These are phyloP conservation scores for Vitis riparia DNA, from an alignment of 164 flowering plant genomes.

Conservation along the genomic window DNA sequence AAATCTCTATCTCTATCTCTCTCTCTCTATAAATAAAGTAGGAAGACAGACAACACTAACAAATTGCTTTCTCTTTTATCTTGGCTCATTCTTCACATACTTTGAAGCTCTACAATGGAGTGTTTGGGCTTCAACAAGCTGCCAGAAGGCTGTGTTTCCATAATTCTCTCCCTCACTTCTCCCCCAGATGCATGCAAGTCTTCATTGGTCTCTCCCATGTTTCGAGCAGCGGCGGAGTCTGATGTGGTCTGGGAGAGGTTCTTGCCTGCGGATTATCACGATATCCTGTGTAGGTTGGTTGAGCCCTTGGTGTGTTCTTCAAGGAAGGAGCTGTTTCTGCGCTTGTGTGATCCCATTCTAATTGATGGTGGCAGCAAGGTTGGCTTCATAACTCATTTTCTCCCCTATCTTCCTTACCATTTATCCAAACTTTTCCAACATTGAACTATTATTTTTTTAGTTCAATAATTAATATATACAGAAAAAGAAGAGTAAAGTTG, in stretches of 20 bases:
- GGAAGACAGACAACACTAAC: too few relatives aligned
- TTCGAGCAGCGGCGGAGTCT: slow-evolving; percentile 32
- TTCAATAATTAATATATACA: background rate
- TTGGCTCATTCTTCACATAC: too few relatives aligned
- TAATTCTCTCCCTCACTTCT: slow-evolving; percentile 33
- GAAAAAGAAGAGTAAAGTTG: too few relatives aligned
- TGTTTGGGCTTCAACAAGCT: slow-evolving; percentile 7
- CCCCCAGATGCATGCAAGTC: slow-evolving; percentile 40
- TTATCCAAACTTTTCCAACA: too few relatives aligned
- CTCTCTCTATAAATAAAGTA: too few relatives aligned
- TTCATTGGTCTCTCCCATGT: slow-evolving; percentile 24
- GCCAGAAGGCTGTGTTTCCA: slow-evolving; percentile 38
- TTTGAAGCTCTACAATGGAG: slow-evolving; percentile 14
- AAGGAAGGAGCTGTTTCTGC: slow-evolving; percentile 39
- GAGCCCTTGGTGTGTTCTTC: slow-evolving; percentile 16
- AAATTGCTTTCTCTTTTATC: too few relatives aligned
- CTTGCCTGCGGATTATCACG: slow-evolving; percentile 33
- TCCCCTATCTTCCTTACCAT: too few relatives aligned
- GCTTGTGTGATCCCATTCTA: slow-evolving; percentile 27
- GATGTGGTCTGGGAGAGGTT: slow-evolving; percentile 46
- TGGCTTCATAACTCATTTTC: too few relatives aligned
- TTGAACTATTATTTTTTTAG: too few relatives aligned
- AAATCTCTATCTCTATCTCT: too few relatives aligned
- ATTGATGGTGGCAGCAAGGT: slow-evolving; percentile 44
- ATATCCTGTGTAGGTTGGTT: slow-evolving; percentile 16